Base-by-base conservation (phyloP, 805 yeast species). In the Saccharomyces jurei region DNA sequence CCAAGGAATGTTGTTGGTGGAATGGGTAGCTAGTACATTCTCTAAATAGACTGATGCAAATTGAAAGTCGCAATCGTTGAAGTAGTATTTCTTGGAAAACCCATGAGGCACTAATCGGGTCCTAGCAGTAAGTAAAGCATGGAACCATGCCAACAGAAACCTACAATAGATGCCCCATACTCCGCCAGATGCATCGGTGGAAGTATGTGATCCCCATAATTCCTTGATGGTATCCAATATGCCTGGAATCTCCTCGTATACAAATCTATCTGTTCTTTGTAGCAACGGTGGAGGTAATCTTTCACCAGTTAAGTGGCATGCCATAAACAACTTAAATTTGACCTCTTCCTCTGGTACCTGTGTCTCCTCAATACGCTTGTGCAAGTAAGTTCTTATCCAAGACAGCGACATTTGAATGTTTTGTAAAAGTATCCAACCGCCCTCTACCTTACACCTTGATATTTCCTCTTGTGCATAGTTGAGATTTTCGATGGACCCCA, bases 351-450 rank as follows among this genome's bases (percentile, higher is more conserved):
- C 6, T 65, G 0, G 67, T 59, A 1, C 13, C 57, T 54, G 1
- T 72, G 49, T 2, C 65, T 59, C 30, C 71, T 75, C 48, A 82
- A 65, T n/a, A 66, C 63, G 59, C 77, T 80, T 50, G 77, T 83
- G 36, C 46, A 66, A 50, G 21, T 87, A 67, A 9, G 72, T 63
- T 13, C 77, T 79, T 28, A 87, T 70, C 89, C 96, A 86, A 2
- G 64, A 67, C 1, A 78, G 71, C 0, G 94, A 81, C 76, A 86
- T 78, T 56, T 92, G 96, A 11, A 88, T 73, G 63, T 91, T 91
- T 64, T 92, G 96, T 30, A 92, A 68, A 29, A 91, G 61, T 0
- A 92, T 67, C 96, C 96, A 89, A 1, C 67, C 61, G 0, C 88
- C 89, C 1, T 64, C 63, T n/a, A 65, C 70, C 0, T 76, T 63